Evolutionary conservation across 805 yeast species (phyloP), one percentile per base, ranked within the genome.

Genomic region (Kazachstania psychrophila): DNA sequence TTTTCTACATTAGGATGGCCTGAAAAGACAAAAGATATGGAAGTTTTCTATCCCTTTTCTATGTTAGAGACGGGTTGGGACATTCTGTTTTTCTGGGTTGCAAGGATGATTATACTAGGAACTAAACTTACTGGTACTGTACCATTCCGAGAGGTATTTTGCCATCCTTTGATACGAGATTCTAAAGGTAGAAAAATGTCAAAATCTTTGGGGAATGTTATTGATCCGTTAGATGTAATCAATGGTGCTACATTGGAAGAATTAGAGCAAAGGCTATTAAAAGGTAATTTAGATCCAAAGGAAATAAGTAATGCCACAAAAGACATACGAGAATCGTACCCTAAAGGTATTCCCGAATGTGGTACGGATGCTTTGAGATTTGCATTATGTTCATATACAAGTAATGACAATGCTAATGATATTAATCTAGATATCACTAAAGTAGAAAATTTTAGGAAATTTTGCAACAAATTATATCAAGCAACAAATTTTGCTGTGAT

Each of bases 101-200:
- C 94, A 13, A 77, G 97, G 64, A 92, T 92, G 97, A 79, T 89
- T 44, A 71, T 89, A 66, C 67, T 89, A 55, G 88, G 95, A 42
- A 62, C 84, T 51, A 87, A 88, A 65, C 69, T 89, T 60, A 83
- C 95, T 14, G 96, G 95, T 30, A 65, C 76, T 41, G 75, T 84
- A 46, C 98, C 98, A 40, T 89, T 89, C 72, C 77, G 73, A 48
- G 96, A 92, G 64, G 96, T 89, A 12, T 92, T 85, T 75, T 88
- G 97, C 64, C 97, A 92, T 64, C 87, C 97, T n/a, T 77, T 89
- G 60, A 94, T 89, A 28, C 86, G 98, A 65, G 98, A 89, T 64
- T 89, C 96, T 32, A 96, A 89, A 64, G 97, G 97, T 46, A 79
- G 97, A 61, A 89, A 89, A 68, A 88, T 89, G 98, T 89, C 97